Conservation (phyloP, 805 yeast species). For the Wickerhamiella sergipiensis region DNA sequence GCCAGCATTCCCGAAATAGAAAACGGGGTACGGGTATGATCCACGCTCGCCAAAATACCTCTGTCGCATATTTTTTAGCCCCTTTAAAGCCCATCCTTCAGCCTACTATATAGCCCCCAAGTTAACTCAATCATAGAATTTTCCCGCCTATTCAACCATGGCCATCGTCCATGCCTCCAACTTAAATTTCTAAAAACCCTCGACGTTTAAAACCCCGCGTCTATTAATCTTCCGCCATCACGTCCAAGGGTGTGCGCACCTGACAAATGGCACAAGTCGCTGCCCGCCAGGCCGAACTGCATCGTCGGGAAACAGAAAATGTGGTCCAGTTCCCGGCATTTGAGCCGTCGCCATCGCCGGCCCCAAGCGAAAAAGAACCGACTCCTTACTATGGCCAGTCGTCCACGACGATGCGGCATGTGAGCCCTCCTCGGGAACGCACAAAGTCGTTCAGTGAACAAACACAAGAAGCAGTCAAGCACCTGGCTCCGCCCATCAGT, state of each 20-base stretch:
- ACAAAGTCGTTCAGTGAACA: constrained; percentile 16
- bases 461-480: constrained; percentile 25
- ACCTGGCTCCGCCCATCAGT: constrained; percentile 30
- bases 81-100: too few relatives aligned
- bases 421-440: constrained; percentile 10
- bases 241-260: not conserved
- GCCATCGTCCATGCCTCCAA: too few relatives aligned
- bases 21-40: not conserved
- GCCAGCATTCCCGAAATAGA: not conserved
- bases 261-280: not conserved
- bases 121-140: too few relatives aligned
- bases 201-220: too few relatives aligned
- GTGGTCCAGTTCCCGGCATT: constrained; percentile 6
- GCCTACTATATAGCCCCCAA: too few relatives aligned
- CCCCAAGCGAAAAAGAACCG: not conserved
- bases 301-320: not conserved
- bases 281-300: not conserved
- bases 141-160: too few relatives aligned
- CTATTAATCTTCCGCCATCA: not conserved
- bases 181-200: too few relatives aligned
- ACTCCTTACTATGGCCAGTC: not conserved
- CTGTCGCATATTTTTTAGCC: not conserved
- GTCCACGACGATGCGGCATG: not conserved
- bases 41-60: not conserved
- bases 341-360: constrained; percentile 5